Percentiles rank a stretch among this genome's conserved stretches.
phyloP scores from a whole-genome alignment of 495 filamentous ascomycete genomes.

The Ramalina intermedia region DNA sequence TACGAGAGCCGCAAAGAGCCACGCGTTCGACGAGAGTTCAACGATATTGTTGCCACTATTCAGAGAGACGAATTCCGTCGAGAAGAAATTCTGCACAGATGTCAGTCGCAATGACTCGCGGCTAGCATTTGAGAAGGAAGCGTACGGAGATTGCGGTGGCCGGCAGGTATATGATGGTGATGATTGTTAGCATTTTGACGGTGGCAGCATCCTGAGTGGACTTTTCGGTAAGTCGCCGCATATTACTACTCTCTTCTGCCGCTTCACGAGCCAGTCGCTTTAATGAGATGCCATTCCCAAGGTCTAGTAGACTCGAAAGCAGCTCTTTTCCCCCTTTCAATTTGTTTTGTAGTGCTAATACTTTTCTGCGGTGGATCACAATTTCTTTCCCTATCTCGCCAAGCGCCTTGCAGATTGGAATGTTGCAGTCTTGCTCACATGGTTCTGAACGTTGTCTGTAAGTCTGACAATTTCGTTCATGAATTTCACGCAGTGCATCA shows the following conservation, averaged over 20 bases:
- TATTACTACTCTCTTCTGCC: conserved; percentile 10
- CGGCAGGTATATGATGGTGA: conserved; percentile 24
- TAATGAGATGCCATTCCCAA: conserved; percentile 13
- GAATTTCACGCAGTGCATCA: conserved; percentile 1
- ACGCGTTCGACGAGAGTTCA: conserved; percentile 8
- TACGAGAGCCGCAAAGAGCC: conserved; percentile 18
- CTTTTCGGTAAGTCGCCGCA: conserved; percentile 18
- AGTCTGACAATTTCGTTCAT: too few species aligned
- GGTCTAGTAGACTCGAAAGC: conserved; percentile 16
- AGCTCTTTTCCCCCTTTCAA: conserved; percentile 7
- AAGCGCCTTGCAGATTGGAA: conserved; percentile 2
- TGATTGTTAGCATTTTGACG: conserved; percentile 23
- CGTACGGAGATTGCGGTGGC: conserved; percentile 23
- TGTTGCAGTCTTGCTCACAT: neutral
- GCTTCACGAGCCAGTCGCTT: conserved; percentile 8
- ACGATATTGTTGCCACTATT: too few species aligned
- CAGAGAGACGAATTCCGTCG: conserved; percentile 22
- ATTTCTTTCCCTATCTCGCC: conserved; percentile 7
- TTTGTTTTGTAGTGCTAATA: too few species aligned
- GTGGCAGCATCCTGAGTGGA: conserved; percentile 22
- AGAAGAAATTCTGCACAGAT: conserved; percentile 29
- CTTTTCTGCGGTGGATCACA: too few species aligned
- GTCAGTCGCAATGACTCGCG: too few species aligned
- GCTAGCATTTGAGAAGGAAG: too few species aligned
- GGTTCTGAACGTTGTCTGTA: too few species aligned